Base-by-base conservation (phyloP, 306 rosid species). In the Pterocarpus macrocarpus region DNA sequence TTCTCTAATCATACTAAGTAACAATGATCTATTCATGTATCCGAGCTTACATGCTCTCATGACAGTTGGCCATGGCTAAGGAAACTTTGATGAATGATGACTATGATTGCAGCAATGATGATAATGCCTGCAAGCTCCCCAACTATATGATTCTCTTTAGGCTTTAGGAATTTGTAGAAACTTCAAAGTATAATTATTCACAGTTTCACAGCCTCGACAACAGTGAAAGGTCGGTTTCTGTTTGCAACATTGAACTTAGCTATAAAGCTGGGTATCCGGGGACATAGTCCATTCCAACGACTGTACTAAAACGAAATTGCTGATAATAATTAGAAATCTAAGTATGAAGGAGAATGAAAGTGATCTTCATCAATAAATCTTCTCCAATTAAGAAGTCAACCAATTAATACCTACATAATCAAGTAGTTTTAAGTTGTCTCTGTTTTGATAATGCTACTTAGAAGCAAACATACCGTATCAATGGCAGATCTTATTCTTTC, bases 381-480 rank as follows among this genome's bases (percentile, higher is more conserved):
- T 68, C 17, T 41, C 7, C 43, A 64, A 47, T 35, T 50, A 15
- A 47, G 5, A 58, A 58, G 86, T 85, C 87, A 84, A 73, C 66
- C 4, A 7, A 43, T 43, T 7, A 7, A 43, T 7, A 79, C 69
- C 64, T 4, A 34, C 52, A 77, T 16, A 10, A 8, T 8, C 64
- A 38, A 67, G 39, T 58, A 73, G 83, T 73, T 67, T 68, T 62
- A 30, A 76, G 73, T 12, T 16, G 28, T 63, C 80, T 13, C 59
- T 13, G 75, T 56, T 52, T 39, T 33, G 65, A 36, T 74, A 17
- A 64, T 75, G 61, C n/a, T 78, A 61, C 64, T 78, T 56, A 33
- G 80, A 72, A 75, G 64, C 76, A 78, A 87, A 55, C 88, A 78
- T 79, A 81, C 74, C 86, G 30, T 75, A 78, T 81, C 84, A 79